These are phyloP conservation scores for Exophiala sideris DNA, from an alignment of 2,329 filamentous ascomycete genomes.

Conservation along the genomic window DNA sequence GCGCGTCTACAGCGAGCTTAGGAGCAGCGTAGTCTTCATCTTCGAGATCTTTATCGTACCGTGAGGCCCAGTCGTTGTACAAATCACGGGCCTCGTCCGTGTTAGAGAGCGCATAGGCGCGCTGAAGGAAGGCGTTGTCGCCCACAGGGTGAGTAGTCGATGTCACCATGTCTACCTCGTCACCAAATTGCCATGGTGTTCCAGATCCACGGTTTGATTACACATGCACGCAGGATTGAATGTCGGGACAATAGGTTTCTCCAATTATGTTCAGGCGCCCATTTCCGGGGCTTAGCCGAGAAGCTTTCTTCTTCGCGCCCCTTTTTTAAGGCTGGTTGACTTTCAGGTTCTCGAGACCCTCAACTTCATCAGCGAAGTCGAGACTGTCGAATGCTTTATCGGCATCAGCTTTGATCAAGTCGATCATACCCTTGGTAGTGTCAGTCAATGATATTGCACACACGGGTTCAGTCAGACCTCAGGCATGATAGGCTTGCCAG, in stretches of 20 bases:
- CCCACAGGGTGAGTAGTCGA: neutral
- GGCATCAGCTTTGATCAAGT: constrained; percentile 87
- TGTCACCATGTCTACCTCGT: neutral
- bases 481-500: constrained; percentile 85
- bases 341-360: constrained; percentile 14
- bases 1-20: constrained; percentile 36
- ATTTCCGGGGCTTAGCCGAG: no score
- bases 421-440: constrained; percentile 74
- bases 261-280: no score
- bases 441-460: constrained; percentile 12
- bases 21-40: constrained; percentile 43
- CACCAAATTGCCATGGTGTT: neutral
- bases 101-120: constrained; percentile 37
- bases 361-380: constrained; percentile 51
- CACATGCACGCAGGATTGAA: no score
- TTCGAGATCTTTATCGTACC: constrained; percentile 43
- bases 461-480: constrained; percentile 56
- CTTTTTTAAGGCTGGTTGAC: constrained; percentile 11
- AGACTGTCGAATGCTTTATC: constrained; percentile 89
- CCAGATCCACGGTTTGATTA: no score
- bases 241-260: no score
- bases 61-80: constrained; percentile 47
- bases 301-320: no score
- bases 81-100: constrained; percentile 38
- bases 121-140: constrained; percentile 29